Evolutionary conservation across 331 rosid species (phyloP), one percentile per base, ranked within the genome.

Genomic region (Stylosanthes scabra): DNA sequence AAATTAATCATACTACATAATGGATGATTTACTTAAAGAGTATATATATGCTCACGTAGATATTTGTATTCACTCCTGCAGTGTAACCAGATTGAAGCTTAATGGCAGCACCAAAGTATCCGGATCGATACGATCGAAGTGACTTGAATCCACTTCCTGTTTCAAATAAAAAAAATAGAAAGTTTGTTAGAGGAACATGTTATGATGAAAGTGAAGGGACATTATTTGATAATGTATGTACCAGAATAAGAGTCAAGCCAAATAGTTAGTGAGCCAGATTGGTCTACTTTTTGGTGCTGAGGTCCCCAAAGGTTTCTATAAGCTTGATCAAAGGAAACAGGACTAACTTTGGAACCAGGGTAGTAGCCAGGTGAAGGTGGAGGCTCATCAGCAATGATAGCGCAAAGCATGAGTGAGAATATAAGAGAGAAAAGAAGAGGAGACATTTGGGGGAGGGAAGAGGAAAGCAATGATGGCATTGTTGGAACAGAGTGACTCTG

Each of bases 61-160:
- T 70, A 50, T 84, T 87, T 61, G 97, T 95, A 46, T 85, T 91
- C 61, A 95, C 91, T 72, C 97, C 99, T 0, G 97, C 99, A 7
- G 97, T 95, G 28, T 95, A 91, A 49, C 97, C 97, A 0, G 91
- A 61, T 13, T 95, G 99, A 46, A 92, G 92, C 80, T 92, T 95
- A 51, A 95, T 72, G 20, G 93, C 84, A 76, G 86, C 86, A 59
- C 92, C 92, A 15, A 95, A 92, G 59, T 90, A 92, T 42, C 99
- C 99, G 13, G 93, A 90, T 40, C 42, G 66, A 55, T 92, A 95
- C 0, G 90, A 52, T 16, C 60, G 82, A 40, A 72, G 66, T 3
- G 99, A 95, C 85, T 88, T 92, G 85, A 88, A 95, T 67, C 99
- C 99, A 74, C 97, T 95, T 70, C 97, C 97, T 90, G 61, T 80